Conservation (phyloP, 2,329 filamentous ascomycete genomes). For the Pyrenophora seminiperda region DNA sequence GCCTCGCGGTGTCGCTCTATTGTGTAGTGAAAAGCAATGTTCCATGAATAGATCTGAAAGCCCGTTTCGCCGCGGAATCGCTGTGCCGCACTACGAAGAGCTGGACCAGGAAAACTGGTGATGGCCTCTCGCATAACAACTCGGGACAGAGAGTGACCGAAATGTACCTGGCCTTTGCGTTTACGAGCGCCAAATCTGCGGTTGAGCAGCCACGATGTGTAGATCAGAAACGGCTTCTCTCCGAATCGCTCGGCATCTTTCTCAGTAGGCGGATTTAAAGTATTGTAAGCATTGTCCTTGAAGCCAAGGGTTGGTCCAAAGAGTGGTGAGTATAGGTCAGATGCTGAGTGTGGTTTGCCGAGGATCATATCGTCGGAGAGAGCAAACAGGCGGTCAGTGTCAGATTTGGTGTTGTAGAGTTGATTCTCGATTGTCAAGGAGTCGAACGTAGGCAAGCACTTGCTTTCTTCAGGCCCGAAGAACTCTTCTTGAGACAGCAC, state of each 20-base stretch:
- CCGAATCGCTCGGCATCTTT: constrained; percentile 47
- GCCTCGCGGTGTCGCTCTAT: constrained; percentile 53
- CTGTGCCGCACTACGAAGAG: constrained; percentile 49
- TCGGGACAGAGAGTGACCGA: constrained; percentile 51
- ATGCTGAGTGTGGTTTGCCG: constrained; percentile 50
- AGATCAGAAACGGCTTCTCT: constrained; percentile 54
- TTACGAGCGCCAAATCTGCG: constrained; percentile 54
- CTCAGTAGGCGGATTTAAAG: constrained; percentile 42
- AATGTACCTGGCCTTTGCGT: constrained; percentile 52
- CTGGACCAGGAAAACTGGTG: constrained; percentile 50
- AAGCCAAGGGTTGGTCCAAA: constrained; percentile 53
- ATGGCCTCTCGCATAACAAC: constrained; percentile 50
- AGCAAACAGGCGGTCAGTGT: constrained; percentile 42
- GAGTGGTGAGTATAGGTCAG: constrained; percentile 53
- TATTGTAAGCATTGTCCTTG: constrained; percentile 52
- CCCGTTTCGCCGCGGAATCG: constrained; percentile 52
- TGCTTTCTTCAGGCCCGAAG: constrained; percentile 46
- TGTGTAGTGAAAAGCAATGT: constrained; percentile 51
- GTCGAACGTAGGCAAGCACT: constrained; percentile 54
- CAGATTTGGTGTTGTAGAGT: constrained; percentile 51
- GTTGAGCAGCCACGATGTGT: constrained; percentile 54
- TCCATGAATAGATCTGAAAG: constrained; percentile 55
- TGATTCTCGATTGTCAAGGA: constrained; percentile 53
- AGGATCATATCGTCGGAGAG: constrained; percentile 55
- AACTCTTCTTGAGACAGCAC: constrained; percentile 52